Percentiles rank a stretch among this genome's conserved stretches.
Evolutionary conservation across 305 asterid genomes (phyloP).

Genomic region (Rubia peregrina): DNA sequence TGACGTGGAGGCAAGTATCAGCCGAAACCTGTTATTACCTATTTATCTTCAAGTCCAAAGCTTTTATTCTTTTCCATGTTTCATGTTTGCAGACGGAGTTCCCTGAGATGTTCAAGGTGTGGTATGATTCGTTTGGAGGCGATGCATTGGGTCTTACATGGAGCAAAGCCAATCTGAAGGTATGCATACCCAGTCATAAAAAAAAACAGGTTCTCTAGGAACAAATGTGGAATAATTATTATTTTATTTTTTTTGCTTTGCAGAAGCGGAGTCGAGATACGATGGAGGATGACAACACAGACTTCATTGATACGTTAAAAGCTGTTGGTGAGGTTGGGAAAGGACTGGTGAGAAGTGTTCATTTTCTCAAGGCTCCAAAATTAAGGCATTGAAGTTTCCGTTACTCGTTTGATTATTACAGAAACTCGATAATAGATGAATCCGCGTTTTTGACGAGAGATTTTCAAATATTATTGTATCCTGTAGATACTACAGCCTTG

Average conservation of each 20-base stretch:
- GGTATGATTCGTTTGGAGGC: conserved; percentile 92
- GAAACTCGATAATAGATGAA: background rate
- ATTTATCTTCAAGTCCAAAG: conserved; percentile 9
- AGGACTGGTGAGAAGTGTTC: conserved; percentile 73
- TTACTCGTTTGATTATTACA: background rate
- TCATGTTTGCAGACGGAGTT: conserved; percentile 54
- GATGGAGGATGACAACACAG: conserved; percentile 27
- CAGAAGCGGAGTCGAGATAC: conserved; percentile 79
- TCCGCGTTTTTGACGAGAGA: background rate
- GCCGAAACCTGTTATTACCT: background rate
- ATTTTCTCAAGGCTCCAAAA: conserved; percentile 67
- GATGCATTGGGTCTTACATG: conserved; percentile 92
- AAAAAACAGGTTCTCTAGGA: background rate
- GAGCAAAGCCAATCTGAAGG: conserved; percentile 52
- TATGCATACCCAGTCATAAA: conserved; percentile 13
- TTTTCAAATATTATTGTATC: background rate
- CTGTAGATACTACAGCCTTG: background rate
- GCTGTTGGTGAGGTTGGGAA: conserved; percentile 77
- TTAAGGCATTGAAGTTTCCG: conserved; percentile 27
- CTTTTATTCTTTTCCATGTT: conserved; percentile 9
- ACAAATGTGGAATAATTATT: background rate
- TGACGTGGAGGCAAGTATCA: conserved; percentile 69
- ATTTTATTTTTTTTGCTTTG: conserved; percentile 18
- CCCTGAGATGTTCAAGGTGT: conserved; percentile 63
- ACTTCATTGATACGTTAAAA: conserved; percentile 41